Evolutionary conservation across 768 basidiomycete species (phyloP).

Genomic region (Cystofilobasidium bisporidii): DNA sequence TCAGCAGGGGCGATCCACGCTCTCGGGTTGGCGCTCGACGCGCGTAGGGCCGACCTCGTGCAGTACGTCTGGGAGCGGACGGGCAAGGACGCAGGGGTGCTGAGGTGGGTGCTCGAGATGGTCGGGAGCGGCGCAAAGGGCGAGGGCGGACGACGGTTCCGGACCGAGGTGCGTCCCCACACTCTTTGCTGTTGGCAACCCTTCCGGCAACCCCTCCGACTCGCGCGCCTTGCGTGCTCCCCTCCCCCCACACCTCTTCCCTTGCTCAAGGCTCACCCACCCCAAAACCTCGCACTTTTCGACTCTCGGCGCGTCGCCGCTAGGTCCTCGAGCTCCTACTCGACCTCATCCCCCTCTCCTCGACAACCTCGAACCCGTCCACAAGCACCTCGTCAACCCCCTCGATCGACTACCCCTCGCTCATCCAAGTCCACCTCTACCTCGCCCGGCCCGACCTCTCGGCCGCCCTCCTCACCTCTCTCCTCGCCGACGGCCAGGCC

Average conservation of each 20-base stretch:
- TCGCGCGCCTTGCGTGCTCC: not conserved
- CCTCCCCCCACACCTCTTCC: not conserved
- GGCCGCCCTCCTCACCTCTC: constrained; percentile 58
- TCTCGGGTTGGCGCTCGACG: constrained; percentile 88
- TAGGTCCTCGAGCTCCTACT: constrained; percentile 48
- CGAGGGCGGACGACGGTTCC: not conserved
- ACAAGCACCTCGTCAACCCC: constrained; percentile 33
- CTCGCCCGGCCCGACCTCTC: constrained; percentile 73
- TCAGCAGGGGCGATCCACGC: constrained; percentile 51
- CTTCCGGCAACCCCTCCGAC: not conserved
- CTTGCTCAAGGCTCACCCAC: too few species aligned
- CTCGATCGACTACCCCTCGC: constrained; percentile 55
- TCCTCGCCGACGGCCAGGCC: constrained; percentile 46
- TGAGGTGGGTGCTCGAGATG: constrained; percentile 86
- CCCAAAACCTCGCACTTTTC: not conserved
- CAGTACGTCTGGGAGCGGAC: constrained; percentile 63
- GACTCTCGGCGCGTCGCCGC: not conserved
- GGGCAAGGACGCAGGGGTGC: constrained; percentile 57
- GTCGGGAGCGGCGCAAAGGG: constrained; percentile 66
- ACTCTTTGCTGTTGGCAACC: not conserved
- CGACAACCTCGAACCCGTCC: constrained; percentile 39
- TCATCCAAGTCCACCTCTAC: constrained; percentile 83
- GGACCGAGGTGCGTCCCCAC: not conserved
- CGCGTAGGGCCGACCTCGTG: constrained; percentile 77
- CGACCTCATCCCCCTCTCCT: constrained; percentile 70